These are phyloP conservation scores for Condylostoma magnum DNA, from an alignment of 169 alveolate species.

Conservation along the genomic window DNA sequence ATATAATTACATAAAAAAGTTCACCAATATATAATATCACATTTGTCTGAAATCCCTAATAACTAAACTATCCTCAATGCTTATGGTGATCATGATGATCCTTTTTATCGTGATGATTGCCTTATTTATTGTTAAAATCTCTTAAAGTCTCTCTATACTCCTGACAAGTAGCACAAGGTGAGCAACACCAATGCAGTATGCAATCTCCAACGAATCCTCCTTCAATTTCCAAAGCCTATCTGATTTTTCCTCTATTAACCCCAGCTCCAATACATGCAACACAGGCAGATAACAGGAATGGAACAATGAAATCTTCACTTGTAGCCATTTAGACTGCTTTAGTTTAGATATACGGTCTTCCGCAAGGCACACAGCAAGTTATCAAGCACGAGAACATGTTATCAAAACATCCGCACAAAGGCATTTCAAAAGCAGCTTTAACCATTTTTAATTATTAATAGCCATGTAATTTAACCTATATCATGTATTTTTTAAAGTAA, in stretches of 20 bases:
- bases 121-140: too few relatives aligned
- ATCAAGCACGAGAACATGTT: neutral
- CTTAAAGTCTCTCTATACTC: constrained; percentile 13
- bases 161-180: constrained; percentile 6
- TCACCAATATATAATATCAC: too few relatives aligned
- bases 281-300: neutral
- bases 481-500: too few relatives aligned
- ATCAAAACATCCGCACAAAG: neutral
- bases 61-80: too few relatives aligned
- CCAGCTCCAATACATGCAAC: constrained; percentile 21
- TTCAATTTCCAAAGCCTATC: neutral
- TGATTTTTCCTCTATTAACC: constrained; percentile 18
- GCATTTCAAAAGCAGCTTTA: neutral
- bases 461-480: neutral
- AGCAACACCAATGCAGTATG: neutral
- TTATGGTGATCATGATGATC: too few relatives aligned
- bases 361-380: neutral
- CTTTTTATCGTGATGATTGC: too few relatives aligned
- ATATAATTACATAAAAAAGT: too few relatives aligned
- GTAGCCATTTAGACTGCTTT: neutral
- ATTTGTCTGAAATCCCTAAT: too few relatives aligned
- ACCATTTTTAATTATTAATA: neutral
- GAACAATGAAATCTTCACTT: neutral
- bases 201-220: constrained; percentile 15
- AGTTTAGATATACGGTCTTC: neutral